Conservation (phyloP, 148 eudicot genomes). For the Fagopyrum tataricum region DNA sequence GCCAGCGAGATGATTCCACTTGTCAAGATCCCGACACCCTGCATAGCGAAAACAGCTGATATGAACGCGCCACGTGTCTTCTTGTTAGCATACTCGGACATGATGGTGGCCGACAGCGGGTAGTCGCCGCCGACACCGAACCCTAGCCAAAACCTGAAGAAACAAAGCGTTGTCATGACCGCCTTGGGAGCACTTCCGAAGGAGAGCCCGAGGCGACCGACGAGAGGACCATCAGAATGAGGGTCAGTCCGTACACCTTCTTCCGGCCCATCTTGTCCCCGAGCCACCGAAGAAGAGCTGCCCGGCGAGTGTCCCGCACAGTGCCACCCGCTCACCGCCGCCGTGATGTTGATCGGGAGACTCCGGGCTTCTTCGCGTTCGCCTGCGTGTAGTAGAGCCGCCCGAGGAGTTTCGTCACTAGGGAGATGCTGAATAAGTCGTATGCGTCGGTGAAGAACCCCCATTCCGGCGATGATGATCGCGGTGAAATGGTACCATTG, state of each 20-base stretch:
- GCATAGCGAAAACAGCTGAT: constrained; percentile 39
- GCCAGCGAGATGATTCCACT: constrained; percentile 42
- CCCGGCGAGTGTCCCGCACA: constrained; percentile 14
- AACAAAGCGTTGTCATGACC: constrained; percentile 40
- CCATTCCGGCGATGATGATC: constrained; percentile 45
- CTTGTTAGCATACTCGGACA: constrained; percentile 52
- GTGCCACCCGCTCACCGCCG: too few relatives aligned
- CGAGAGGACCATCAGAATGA: constrained; percentile 39
- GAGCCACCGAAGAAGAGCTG: constrained; percentile 66
- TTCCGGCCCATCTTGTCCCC: constrained; percentile 60
- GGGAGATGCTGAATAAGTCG: constrained; percentile 39
- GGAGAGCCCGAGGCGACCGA: constrained; percentile 51
- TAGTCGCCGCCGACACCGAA: constrained; percentile 51
- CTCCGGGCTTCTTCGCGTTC: too few relatives aligned
- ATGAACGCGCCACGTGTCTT: too few relatives aligned
- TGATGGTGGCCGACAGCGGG: constrained; percentile 54
- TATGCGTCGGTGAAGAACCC: constrained; percentile 51
- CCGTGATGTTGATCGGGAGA: too few relatives aligned
- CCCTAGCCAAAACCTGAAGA: constrained; percentile 62
- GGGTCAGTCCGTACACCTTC: constrained; percentile 45
- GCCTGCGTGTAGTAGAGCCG: constrained; percentile 29
- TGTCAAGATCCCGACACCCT: constrained; percentile 46
- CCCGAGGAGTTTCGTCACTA: constrained; percentile 40
- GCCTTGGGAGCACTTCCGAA: constrained; percentile 28
- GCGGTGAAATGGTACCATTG: constrained; percentile 59